A percentile compares a stretch with the other conserved stretches of the same genome.
These are phyloP conservation scores for Diaporthe capsici DNA, from an alignment of 2,329 filamentous ascomycete genomes.

Conservation along the genomic window DNA sequence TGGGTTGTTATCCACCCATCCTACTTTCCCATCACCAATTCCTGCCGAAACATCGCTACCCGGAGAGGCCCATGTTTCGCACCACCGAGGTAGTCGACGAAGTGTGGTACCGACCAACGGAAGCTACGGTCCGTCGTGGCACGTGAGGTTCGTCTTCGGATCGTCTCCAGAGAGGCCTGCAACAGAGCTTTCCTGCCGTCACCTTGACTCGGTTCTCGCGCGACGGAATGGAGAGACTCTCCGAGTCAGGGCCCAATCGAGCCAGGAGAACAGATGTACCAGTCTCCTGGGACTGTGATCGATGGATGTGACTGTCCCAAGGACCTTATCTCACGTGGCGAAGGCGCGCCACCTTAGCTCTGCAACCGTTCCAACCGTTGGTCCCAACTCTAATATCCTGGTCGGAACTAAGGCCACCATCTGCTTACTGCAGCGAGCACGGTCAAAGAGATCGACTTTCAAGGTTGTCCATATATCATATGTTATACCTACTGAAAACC, in stretches of 20 bases:
- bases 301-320: neutral
- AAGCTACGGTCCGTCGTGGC: neutral
- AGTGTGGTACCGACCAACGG: slow-evolving; percentile 3
- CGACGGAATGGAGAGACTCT: neutral
- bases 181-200: neutral
- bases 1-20: neutral
- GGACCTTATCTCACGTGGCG: neutral
- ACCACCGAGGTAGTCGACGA: slow-evolving; percentile 1
- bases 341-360: neutral
- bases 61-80: neutral
- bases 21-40: neutral
- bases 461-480: neutral
- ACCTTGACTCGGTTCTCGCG: neutral
- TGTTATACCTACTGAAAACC: neutral
- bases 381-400: slow-evolving; percentile 1
- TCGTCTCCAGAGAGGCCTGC: neutral
- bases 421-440: neutral
- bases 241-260: neutral
- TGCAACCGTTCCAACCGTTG: slow-evolving; percentile 7
- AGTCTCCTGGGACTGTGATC: neutral
- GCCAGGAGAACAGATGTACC: neutral
- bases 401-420: neutral
- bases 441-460: neutral
- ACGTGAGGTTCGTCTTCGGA: neutral
- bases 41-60: slow-evolving; percentile 8